Conservation (phyloP, 441 rosid genomes). For the Adansonia rubrostipa region DNA sequence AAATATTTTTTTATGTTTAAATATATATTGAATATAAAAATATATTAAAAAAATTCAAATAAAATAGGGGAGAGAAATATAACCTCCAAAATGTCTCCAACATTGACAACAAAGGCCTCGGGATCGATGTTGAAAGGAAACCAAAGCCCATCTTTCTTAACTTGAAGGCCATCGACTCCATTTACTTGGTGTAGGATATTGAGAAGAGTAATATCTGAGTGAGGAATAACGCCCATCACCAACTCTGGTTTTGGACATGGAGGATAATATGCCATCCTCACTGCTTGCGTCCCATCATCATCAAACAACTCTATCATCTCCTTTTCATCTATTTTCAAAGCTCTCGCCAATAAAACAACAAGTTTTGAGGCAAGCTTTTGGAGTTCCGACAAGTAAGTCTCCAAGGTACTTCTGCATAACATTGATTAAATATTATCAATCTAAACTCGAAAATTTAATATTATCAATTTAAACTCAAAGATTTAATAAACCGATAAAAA, state of each 20-base stretch:
- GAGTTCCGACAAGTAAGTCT: constrained; percentile 43
- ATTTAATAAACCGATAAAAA: too few relatives aligned
- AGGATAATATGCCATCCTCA: constrained; percentile 55
- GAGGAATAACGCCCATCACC: constrained; percentile 47
- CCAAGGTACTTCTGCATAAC: constrained; percentile 42
- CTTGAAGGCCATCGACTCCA: constrained; percentile 35
- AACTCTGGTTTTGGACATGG: constrained; percentile 55
- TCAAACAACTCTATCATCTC: constrained; percentile 42
- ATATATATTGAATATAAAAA: too few relatives aligned
- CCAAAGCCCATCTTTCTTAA: constrained; percentile 22
- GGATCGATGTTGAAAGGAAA: constrained; percentile 1
- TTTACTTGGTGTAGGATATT: constrained; percentile 50
- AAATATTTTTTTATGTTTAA: too few relatives aligned
- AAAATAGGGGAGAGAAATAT: neutral
- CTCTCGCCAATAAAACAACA: constrained; percentile 33
- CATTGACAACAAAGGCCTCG: constrained; percentile 18
- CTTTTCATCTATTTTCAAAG: constrained; percentile 30
- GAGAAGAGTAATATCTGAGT: constrained; percentile 48
- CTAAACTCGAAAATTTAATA: too few relatives aligned
- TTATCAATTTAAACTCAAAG: neutral
- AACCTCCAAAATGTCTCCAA: constrained; percentile 27
- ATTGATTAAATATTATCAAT: neutral
- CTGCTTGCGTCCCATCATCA: constrained; percentile 43
- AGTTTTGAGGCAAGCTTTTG: constrained; percentile 40
- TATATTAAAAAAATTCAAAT: too few relatives aligned